A percentile compares a stretch with the other conserved stretches of the same genome.
Evolutionary conservation across 805 yeast genomes (phyloP).

Genomic region (Saturnispora sanitii): DNA sequence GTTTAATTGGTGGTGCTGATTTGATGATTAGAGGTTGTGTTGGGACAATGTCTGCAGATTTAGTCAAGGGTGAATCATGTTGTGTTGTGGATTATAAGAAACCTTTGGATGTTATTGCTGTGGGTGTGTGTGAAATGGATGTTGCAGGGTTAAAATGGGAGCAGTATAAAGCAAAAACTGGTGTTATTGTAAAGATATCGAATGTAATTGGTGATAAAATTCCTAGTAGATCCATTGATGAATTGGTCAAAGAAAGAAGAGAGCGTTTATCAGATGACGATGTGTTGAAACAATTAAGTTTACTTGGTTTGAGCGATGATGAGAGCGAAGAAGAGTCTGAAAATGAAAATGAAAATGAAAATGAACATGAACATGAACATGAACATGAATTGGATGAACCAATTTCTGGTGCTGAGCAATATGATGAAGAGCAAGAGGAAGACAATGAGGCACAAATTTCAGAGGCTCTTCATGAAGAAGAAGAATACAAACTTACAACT

Average conservation of each 20-base stretch:
- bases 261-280: neutral
- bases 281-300: neutral
- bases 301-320: neutral
- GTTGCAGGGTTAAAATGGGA: slow-evolving; percentile 28
- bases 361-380: slow-evolving; percentile 3
- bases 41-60: slow-evolving; percentile 45
- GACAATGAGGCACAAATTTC: neutral
- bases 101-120: slow-evolving; percentile 60
- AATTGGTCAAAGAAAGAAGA: slow-evolving; percentile 1
- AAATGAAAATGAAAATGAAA: slow-evolving; percentile 13
- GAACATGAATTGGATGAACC: slow-evolving; percentile 3
- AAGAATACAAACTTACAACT: slow-evolving; percentile 32
- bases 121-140: slow-evolving; percentile 52
- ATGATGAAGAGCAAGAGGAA: neutral
- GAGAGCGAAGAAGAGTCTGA: slow-evolving; percentile 1
- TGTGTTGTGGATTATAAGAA: slow-evolving; percentile 54
- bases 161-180: slow-evolving; percentile 24
- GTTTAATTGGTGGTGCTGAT: slow-evolving; percentile 70
- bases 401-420: no score
- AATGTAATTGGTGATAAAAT: slow-evolving; percentile 64
- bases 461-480: slow-evolving; percentile 20
- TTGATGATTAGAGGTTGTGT: slow-evolving; percentile 67
- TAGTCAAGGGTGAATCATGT: slow-evolving; percentile 48
- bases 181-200: slow-evolving; percentile 68
- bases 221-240: slow-evolving; percentile 31